Percentiles rank a stretch among this genome's conserved stretches.
Conservation (phyloP, 192 early-diverging fungal genomes). For the Paraglomus brasilianum region DNA sequence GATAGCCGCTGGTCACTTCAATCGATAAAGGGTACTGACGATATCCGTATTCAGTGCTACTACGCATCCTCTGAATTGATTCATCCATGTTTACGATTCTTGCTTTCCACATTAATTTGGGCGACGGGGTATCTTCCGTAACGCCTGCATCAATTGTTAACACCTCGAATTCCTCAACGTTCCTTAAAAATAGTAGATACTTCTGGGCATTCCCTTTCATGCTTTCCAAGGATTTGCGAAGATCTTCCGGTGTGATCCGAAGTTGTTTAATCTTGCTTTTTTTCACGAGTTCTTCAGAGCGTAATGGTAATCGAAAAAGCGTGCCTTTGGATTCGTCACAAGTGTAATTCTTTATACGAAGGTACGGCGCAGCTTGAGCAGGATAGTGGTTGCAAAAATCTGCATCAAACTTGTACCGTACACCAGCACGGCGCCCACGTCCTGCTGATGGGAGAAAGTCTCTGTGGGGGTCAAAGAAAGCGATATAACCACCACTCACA, state of each 20-base stretch:
- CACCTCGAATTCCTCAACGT: too few relatives aligned
- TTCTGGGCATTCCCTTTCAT: conserved; percentile 1
- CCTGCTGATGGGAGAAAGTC: conserved; percentile 8
- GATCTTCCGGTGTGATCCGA: too few relatives aligned
- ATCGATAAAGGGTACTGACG: too few relatives aligned
- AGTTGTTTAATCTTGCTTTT: too few relatives aligned
- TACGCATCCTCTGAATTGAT: not conserved
- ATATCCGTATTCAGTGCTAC: too few relatives aligned
- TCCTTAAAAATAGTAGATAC: conserved; percentile 12
- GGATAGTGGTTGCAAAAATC: conserved; percentile 18
- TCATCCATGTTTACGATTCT: not conserved
- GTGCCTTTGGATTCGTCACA: conserved; percentile 28
- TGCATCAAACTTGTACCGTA: not conserved
- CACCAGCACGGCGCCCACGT: not conserved
- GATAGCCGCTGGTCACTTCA: too few relatives aligned
- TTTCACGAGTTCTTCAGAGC: too few relatives aligned
- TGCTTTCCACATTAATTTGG: not conserved
- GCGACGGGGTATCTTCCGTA: not conserved
- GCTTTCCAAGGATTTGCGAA: not conserved
- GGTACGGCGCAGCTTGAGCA: conserved; percentile 27
- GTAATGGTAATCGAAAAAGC: conserved; percentile 31
- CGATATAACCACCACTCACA: conserved; percentile 31
- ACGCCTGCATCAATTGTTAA: not conserved
- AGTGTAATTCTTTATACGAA: not conserved
- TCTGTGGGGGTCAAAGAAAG: conserved; percentile 31